These are phyloP conservation scores for Saprolegnia parasitica DNA, from an alignment of 352 stramenopile genomes.

Conservation along the genomic window DNA sequence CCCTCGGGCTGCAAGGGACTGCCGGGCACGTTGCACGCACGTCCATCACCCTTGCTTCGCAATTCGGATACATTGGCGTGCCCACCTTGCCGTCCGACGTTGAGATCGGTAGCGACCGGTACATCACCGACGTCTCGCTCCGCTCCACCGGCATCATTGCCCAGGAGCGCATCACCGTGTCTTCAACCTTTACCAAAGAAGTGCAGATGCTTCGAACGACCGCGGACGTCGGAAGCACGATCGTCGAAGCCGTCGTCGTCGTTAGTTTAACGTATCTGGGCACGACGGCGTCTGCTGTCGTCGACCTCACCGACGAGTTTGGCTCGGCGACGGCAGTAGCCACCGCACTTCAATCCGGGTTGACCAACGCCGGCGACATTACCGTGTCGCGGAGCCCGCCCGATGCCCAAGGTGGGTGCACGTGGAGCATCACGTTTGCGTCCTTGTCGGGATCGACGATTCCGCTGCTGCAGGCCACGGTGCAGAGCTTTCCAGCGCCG, in stretches of 20 bases:
- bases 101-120: not conserved
- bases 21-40: too few relatives aligned
- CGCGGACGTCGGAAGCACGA: not conserved
- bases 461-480: not conserved
- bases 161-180: not conserved
- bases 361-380: not conserved
- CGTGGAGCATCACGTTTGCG: not conserved
- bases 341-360: not conserved
- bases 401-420: not conserved
- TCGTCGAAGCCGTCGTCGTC: not conserved
- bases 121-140: not conserved
- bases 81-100: not conserved
- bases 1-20: too few relatives aligned
- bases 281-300: not conserved
- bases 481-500: not conserved
- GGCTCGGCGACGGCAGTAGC: not conserved
- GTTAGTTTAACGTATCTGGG: not conserved
- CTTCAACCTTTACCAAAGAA: not conserved
- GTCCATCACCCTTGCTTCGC: not conserved
- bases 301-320: not conserved
- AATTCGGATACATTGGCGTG: not conserved
- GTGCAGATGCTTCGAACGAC: not conserved
- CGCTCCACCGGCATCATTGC: not conserved
- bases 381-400: not conserved
- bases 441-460: not conserved